Percentiles rank a stretch among this genome's conserved stretches.
Evolutionary conservation across 495 filamentous ascomycete species (phyloP).

Genomic region (Aspergillus nanangensis): DNA sequence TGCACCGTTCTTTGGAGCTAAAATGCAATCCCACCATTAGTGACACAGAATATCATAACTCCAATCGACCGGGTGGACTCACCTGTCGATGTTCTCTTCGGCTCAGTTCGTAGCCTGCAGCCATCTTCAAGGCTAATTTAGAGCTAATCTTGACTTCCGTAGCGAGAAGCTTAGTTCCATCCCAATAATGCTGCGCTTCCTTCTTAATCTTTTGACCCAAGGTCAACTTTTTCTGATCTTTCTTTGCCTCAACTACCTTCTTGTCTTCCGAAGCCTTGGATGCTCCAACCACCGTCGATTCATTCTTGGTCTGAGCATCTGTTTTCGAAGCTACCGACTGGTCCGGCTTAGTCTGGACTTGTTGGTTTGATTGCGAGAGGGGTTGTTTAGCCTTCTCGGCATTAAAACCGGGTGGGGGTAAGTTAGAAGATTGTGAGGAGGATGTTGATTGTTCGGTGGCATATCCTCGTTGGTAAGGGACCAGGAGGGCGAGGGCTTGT

Average conservation of each 20-base stretch:
- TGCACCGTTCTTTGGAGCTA: conserved; percentile 86
- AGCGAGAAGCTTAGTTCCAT: conserved; percentile 95
- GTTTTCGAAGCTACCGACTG: conserved; percentile 39
- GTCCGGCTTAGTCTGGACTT: conserved; percentile 20
- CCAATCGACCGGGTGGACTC: conserved; percentile 10
- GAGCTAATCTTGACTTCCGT: conserved; percentile 91
- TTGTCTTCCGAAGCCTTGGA: conserved; percentile 45
- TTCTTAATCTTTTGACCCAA: conserved; percentile 89
- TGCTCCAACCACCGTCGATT: conserved; percentile 42
- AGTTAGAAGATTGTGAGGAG: conserved; percentile 46
- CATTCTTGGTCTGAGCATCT: conserved; percentile 36
- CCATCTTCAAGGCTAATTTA: conserved; percentile 92
- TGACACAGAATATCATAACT: too few relatives aligned
- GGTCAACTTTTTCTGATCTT: conserved; percentile 81
- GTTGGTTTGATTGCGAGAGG: conserved; percentile 40
- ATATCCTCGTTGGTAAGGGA: conserved; percentile 56
- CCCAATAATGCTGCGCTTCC: conserved; percentile 93
- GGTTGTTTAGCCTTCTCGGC: conserved; percentile 87
- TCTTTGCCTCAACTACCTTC: conserved; percentile 60
- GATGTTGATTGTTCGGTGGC: conserved; percentile 69
- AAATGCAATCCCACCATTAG: conserved; percentile 2
- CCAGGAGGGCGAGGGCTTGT: conserved; percentile 60
- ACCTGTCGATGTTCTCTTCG: conserved; percentile 87
- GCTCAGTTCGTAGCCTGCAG: conserved; percentile 92
- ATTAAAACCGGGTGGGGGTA: conserved; percentile 92